Evolutionary conservation across 306 rosid genomes (phyloP).

Genomic region (Styphnolobium japonicum): DNA sequence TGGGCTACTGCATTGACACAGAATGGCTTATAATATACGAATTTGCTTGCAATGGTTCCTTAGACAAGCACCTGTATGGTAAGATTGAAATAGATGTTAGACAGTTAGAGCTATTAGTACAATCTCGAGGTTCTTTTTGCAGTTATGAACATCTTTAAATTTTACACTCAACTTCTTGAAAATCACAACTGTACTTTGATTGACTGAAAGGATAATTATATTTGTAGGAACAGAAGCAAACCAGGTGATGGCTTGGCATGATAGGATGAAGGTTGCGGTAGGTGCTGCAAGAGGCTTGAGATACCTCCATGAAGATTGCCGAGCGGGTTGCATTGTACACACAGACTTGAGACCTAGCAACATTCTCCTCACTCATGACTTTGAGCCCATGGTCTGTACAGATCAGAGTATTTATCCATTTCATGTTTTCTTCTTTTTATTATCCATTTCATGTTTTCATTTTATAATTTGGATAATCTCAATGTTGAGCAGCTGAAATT

Average conservation of each 20-base stretch:
- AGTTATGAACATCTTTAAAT: background rate
- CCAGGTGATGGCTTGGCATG: slow-evolving; percentile 12
- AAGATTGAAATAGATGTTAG: background rate
- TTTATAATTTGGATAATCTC: background rate
- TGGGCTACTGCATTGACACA: slow-evolving; percentile 29
- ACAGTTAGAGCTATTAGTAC: background rate
- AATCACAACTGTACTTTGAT: background rate
- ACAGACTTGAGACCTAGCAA: slow-evolving; percentile 21
- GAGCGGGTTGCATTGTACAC: slow-evolving; percentile 31
- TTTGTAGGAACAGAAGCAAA: background rate
- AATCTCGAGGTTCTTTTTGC: background rate
- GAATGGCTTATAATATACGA: slow-evolving; percentile 29
- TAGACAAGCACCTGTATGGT: slow-evolving; percentile 21
- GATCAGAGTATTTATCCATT: background rate
- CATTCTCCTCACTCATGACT: slow-evolving; percentile 28
- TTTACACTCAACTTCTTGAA: background rate
- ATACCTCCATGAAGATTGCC: slow-evolving; percentile 34
- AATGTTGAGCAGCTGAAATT: background rate
- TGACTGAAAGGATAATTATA: background rate
- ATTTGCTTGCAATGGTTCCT: slow-evolving; percentile 34
- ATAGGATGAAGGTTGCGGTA: slow-evolving; percentile 14
- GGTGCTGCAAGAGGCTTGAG: slow-evolving; percentile 32
- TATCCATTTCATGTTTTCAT: background rate
- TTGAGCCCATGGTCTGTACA: slow-evolving; percentile 18
- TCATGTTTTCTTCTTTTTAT: too few species aligned